Base-by-base conservation (phyloP, 768 basidiomycete genomes). In the Naematelia encephala region DNA sequence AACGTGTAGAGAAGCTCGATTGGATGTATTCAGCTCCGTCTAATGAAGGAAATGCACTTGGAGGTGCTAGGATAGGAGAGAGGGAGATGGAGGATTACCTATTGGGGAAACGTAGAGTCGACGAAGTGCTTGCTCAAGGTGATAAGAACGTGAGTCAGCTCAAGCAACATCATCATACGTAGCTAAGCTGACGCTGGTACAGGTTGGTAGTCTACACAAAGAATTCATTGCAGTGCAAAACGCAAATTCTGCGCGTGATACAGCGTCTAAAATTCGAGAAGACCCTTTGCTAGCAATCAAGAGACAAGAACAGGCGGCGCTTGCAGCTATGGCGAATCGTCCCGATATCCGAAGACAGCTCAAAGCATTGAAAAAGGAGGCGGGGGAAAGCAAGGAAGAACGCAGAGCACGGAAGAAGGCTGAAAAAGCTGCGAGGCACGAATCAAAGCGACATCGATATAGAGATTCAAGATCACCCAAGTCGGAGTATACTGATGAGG, bases 1-100 rank as follows among this genome's bases (percentile, higher is more conserved):
- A 93, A 79, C 81, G 90, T 64, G 85, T 87, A 52, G 93, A 97
- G 79, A 91, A 91, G 74, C 77, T 99, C 50, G 96, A 99, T 76
- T 99, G 96, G 96, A 94, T 99, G 91, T 99, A 98, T 80, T 82
- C 94, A n/a, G 96, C 94, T 1, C 96, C 96, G 3, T 90, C 91
- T 0, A 86, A 88, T 2, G 87, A 82, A 61, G 87, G 80, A 54
- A 92, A 91, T 72, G 76, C 87, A 12, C 49, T 77, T 10, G 75
- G 75, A 23, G 74, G 74, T 1, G 65, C 66, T 29, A 70, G 62
- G 56, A 56, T 77, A 0, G 68, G 72, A 23, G 73, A 77, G 28
- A 94, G 91, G 67, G 94, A 98, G 62, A 78, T 98, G 66, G 96
- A 99, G 80, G 91, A 93, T 68, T 99, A 99, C 76, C 80, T 99